Percentiles rank a stretch among this genome's conserved stretches.
phyloP scores from a whole-genome alignment of 495 filamentous ascomycete genomes.

The Xylona heveae region DNA sequence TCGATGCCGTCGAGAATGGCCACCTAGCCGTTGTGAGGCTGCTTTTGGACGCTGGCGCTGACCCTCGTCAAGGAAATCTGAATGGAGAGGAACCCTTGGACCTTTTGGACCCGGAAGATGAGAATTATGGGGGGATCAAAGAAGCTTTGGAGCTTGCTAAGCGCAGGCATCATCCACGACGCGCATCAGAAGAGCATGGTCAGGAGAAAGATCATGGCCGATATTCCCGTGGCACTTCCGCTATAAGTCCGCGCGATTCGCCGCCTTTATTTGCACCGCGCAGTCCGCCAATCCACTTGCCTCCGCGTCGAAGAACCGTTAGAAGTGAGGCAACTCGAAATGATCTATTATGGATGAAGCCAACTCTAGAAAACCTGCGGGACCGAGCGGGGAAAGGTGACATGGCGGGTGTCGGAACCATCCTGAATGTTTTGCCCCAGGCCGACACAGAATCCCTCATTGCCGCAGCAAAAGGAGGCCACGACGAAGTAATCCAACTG shows the following conservation, averaged over 20 bases:
- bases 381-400: slow-evolving; percentile 71
- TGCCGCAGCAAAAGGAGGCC: slow-evolving; percentile 79
- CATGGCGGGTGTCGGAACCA: slow-evolving; percentile 51
- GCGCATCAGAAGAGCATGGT: slow-evolving; percentile 15
- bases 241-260: slow-evolving; percentile 44
- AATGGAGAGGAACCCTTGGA: slow-evolving; percentile 78
- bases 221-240: slow-evolving; percentile 42
- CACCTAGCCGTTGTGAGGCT: slow-evolving; percentile 79
- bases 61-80: slow-evolving; percentile 69
- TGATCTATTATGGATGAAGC: slow-evolving; percentile 37
- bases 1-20: slow-evolving; percentile 90
- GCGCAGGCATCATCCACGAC: slow-evolving; percentile 12
- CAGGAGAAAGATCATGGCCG: slow-evolving; percentile 18
- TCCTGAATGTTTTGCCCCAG: slow-evolving; percentile 52
- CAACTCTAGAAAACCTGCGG: slow-evolving; percentile 47
- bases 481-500: slow-evolving; percentile 66
- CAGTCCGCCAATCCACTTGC: slow-evolving; percentile 26
- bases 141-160: slow-evolving; percentile 25
- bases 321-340: slow-evolving; percentile 38
- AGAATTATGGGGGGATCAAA: slow-evolving; percentile 31
- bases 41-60: slow-evolving; percentile 64
- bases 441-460: slow-evolving; percentile 74
- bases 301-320: slow-evolving; percentile 28
- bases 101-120: slow-evolving; percentile 46
- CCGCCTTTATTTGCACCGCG: slow-evolving; percentile 23